Evolutionary conservation across 2,329 filamentous ascomycete genomes (phyloP).

Genomic region (Xylaria sp.): DNA sequence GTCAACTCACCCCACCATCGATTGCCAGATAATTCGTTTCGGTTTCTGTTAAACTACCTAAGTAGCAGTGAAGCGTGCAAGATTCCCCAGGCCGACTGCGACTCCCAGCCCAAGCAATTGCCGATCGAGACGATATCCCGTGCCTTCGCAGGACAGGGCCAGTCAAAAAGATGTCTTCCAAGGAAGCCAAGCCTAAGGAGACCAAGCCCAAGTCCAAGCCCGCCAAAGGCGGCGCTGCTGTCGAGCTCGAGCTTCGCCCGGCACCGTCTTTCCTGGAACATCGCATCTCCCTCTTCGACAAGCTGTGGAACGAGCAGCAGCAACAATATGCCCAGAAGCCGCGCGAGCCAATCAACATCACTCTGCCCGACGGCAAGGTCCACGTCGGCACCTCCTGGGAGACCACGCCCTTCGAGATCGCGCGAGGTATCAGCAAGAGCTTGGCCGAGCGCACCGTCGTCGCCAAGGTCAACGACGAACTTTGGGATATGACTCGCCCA

Average conservation of each 20-base stretch:
- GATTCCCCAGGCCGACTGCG: background rate
- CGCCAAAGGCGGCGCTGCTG: constrained; percentile 21
- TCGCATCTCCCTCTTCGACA: constrained; percentile 61
- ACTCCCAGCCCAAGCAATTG: constrained; percentile 11
- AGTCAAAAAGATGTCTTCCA: constrained; percentile 35
- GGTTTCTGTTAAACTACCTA: constrained; percentile 5
- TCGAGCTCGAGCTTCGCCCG: constrained; percentile 37
- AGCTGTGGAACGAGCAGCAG: constrained; percentile 34
- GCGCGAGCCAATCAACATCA: constrained; percentile 78
- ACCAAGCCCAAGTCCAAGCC: constrained; percentile 32
- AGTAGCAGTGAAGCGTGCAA: too few relatives aligned
- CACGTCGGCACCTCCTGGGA: constrained; percentile 86
- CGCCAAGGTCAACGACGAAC: constrained; percentile 73
- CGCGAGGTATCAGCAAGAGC: constrained; percentile 84
- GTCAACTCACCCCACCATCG: constrained; percentile 16
- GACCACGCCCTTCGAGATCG: constrained; percentile 85
- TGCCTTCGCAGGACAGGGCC: constrained; percentile 8
- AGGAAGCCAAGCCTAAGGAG: constrained; percentile 34
- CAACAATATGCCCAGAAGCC: constrained; percentile 66
- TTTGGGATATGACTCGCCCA: constrained; percentile 94
- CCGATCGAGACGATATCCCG: constrained; percentile 14
- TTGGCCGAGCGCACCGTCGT: constrained; percentile 88
- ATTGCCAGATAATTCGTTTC: constrained; percentile 25
- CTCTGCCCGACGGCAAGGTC: constrained; percentile 76
- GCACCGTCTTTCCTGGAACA: constrained; percentile 76